Conservation (phyloP, 768 basidiomycete species). For the Basidioascus undulatus region DNA sequence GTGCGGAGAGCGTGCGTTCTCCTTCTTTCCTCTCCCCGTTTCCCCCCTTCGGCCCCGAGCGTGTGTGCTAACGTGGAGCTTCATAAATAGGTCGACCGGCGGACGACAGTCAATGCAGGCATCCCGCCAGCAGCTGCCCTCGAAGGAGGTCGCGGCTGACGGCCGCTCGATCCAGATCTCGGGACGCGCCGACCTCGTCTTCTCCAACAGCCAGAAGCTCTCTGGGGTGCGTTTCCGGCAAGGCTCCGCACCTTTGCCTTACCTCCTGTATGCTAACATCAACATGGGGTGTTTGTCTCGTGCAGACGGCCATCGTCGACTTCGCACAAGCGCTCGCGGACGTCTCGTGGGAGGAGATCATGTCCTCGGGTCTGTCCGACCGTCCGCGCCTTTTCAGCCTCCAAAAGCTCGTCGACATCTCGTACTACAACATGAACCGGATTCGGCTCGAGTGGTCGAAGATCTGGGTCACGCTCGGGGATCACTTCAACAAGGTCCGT, state of each 20-base stretch:
- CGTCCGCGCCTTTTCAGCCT: slow-evolving; percentile 88
- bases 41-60: too few relatives aligned
- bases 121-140: slow-evolving; percentile 29
- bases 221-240: slow-evolving; percentile 47
- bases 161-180: slow-evolving; percentile 95
- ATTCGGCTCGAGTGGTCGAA: slow-evolving; percentile 97
- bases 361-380: slow-evolving; percentile 80
- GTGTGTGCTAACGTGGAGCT: too few relatives aligned
- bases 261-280: slow-evolving; percentile 2
- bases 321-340: slow-evolving; percentile 90
- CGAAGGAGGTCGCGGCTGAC: slow-evolving; percentile 88
- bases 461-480: slow-evolving; percentile 90
- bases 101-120: too few relatives aligned
- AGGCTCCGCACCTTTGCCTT: not conserved
- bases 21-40: too few relatives aligned
- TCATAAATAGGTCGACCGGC: too few relatives aligned
- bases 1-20: slow-evolving; percentile 51
- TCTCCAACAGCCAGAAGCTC: slow-evolving; percentile 79
- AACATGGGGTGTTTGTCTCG: slow-evolving; percentile 2
- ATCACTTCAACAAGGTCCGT: slow-evolving; percentile 98
- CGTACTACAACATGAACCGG: slow-evolving; percentile 97
- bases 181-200: slow-evolving; percentile 97
- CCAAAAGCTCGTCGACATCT: slow-evolving; percentile 94
- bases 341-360: slow-evolving; percentile 98
- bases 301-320: slow-evolving; percentile 81